A percentile compares a stretch with the other conserved stretches of the same genome.
Conservation (phyloP, 1,284 basidiomycete genomes). For the Vanrija humicola region DNA sequence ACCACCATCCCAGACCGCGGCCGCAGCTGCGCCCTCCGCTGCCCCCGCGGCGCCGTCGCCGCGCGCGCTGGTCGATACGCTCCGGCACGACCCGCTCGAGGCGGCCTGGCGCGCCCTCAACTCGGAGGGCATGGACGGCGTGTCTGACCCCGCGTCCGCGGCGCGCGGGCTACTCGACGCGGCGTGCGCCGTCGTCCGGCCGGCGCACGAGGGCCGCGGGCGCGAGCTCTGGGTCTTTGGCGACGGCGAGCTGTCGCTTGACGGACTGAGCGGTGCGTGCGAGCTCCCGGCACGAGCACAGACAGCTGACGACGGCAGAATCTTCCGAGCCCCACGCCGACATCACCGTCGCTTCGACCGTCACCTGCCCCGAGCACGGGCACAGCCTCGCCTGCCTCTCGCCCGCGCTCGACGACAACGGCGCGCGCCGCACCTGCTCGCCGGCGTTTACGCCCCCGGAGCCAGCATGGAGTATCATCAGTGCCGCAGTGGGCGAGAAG, state of each 20-base stretch:
- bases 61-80: slow-evolving; percentile 1
- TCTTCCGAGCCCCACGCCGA: slow-evolving; percentile 3
- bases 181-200: slow-evolving; percentile 11
- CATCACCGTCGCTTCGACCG: slow-evolving; percentile 5
- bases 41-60: not conserved
- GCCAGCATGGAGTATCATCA: slow-evolving; percentile 6
- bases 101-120: slow-evolving; percentile 26
- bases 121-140: not conserved
- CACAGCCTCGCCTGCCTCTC: slow-evolving; percentile 8
- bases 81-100: slow-evolving; percentile 24
- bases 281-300: no score
- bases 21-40: slow-evolving; percentile 17
- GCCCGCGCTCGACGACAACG: not conserved
- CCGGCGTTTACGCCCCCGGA: slow-evolving; percentile 7
- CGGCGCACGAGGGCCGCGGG: not conserved
- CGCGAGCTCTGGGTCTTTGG: slow-evolving; percentile 18
- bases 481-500: slow-evolving; percentile 18
- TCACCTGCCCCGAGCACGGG: slow-evolving; percentile 14
- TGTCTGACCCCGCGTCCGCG: not conserved
- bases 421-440: not conserved
- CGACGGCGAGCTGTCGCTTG: not conserved
- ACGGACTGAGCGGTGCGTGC: slow-evolving; percentile 6
- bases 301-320: not conserved
- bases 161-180: not conserved
- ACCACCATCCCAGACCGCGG: not conserved